Conservation (phyloP, 2,329 filamentous ascomycete species). For the Fusarium floridanum region DNA sequence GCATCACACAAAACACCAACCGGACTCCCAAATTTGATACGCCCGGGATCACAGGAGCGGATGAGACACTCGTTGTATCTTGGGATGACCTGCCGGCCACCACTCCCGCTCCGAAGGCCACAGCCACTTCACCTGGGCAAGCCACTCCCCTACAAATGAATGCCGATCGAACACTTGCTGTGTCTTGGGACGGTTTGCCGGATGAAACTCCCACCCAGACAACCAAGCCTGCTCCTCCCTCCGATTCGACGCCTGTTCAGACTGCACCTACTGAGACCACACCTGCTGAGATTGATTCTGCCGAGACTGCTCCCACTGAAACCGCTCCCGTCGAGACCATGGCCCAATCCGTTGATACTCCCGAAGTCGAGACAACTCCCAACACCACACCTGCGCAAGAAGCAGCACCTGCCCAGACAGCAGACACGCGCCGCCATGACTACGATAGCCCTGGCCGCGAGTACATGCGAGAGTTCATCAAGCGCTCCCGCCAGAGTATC, state of each 20-base stretch:
- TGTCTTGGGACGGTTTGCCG: background rate
- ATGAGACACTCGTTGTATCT: slow-evolving; percentile 1
- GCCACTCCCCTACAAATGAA: too few relatives aligned
- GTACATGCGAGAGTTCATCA: slow-evolving; percentile 53
- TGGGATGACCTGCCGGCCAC: background rate
- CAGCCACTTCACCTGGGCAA: too few relatives aligned
- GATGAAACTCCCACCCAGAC: background rate
- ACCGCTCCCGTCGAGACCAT: slow-evolving; percentile 1
- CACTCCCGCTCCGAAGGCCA: background rate
- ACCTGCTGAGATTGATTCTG: background rate
- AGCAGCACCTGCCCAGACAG: slow-evolving; percentile 12
- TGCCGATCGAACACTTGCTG: too few relatives aligned
- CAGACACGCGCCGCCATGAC: slow-evolving; percentile 24
- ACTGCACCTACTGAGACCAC: background rate
- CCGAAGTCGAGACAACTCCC: background rate
- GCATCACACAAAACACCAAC: background rate
- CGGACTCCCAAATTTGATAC: background rate
- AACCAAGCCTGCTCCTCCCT: background rate
- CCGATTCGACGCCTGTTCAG: background rate
- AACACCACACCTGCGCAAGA: slow-evolving; percentile 17
- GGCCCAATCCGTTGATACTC: background rate
- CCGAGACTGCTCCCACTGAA: background rate
- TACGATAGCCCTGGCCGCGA: slow-evolving; percentile 53
- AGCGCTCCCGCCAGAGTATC: slow-evolving; percentile 48
- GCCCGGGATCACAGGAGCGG: background rate